Conservation (phyloP, 106 monocot species). For the Iris macrosiphon region DNA sequence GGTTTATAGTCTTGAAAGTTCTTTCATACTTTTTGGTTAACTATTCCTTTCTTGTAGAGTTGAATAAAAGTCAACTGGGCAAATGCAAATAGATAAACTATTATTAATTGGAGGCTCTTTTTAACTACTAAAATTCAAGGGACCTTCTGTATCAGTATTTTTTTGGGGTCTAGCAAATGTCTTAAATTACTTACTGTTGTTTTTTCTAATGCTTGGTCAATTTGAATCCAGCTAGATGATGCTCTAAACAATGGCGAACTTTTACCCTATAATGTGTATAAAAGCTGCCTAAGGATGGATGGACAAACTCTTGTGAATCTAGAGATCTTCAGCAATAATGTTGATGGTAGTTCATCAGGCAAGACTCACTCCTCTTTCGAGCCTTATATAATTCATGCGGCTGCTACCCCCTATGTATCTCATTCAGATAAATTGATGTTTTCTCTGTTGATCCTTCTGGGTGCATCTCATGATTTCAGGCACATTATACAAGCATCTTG, state of each 20-base stretch:
- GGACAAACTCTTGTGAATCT: slow-evolving; percentile 95
- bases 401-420: neutral
- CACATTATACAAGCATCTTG: slow-evolving; percentile 77
- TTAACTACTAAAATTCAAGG: too few species aligned
- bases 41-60: too few species aligned
- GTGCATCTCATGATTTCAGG: slow-evolving; percentile 29
- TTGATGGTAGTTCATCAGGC: slow-evolving; percentile 74
- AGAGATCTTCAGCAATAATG: slow-evolving; percentile 85
- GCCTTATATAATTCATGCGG: neutral
- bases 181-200: neutral
- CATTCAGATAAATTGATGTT: neutral
- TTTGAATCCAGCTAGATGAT: slow-evolving; percentile 67
- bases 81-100: too few species aligned
- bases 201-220: slow-evolving; percentile 6
- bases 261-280: slow-evolving; percentile 80
- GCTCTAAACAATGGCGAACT: slow-evolving; percentile 81
- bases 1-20: too few species aligned
- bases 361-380: neutral
- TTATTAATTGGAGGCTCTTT: too few species aligned
- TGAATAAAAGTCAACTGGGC: too few species aligned
- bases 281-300: slow-evolving; percentile 85
- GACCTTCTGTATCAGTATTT: too few species aligned
- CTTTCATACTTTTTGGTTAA: too few species aligned
- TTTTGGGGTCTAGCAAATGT: too few species aligned
- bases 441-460: neutral